Evolutionary conservation across 352 stramenopile genomes (phyloP).

Genomic region (Phytophthora chlamydospora): DNA sequence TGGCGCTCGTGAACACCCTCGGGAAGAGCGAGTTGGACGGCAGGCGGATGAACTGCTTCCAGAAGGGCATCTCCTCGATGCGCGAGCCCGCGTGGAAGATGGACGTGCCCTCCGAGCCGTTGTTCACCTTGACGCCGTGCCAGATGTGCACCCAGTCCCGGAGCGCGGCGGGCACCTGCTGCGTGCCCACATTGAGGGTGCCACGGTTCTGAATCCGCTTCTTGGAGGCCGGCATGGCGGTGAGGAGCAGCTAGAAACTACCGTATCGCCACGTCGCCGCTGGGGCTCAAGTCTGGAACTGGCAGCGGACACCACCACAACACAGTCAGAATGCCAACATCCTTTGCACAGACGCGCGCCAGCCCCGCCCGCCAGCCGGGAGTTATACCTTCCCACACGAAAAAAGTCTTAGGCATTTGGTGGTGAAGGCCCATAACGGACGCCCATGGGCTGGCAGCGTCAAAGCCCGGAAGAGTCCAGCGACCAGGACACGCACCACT

Average conservation of each 20-base stretch:
- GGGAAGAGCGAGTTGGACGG: slow-evolving; percentile 80
- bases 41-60: slow-evolving; percentile 71
- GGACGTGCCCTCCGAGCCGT: slow-evolving; percentile 35
- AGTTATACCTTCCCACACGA: no score
- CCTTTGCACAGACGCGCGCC: neutral
- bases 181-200: slow-evolving; percentile 46
- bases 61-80: slow-evolving; percentile 69
- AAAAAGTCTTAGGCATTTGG: no score
- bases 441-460: no score
- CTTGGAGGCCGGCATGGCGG: slow-evolving; percentile 72
- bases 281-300: slow-evolving; percentile 18
- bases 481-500: no score
- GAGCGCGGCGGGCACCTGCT: slow-evolving; percentile 64
- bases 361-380: no score
- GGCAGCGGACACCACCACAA: slow-evolving; percentile 6
- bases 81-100: slow-evolving; percentile 78
- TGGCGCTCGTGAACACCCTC: slow-evolving; percentile 56
- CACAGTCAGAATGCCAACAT: slow-evolving; percentile 9
- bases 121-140: slow-evolving; percentile 77
- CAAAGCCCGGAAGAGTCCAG: no score
- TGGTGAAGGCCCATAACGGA: no score
- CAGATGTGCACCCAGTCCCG: slow-evolving; percentile 84
- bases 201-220: slow-evolving; percentile 76
- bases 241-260: neutral
- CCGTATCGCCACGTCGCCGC: neutral